Evolutionary conservation across 2,329 filamentous ascomycete genomes (phyloP), one percentile per base, ranked within the genome.

Genomic region (Rutstroemia sydowiana): DNA sequence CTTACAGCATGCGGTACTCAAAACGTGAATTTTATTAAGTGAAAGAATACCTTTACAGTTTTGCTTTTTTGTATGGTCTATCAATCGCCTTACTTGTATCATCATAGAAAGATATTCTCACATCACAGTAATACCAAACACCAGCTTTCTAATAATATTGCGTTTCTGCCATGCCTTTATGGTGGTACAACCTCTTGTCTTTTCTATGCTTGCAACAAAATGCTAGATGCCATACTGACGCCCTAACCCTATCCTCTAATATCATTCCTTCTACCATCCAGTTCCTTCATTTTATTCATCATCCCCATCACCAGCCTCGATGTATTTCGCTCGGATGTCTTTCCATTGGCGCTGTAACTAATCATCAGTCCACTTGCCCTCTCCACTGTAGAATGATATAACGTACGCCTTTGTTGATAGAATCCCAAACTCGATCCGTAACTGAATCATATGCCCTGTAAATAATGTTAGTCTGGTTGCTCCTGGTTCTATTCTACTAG

Each of bases 311-410:
- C 76, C 80, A 55, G 77, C 77, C 73, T 87, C 74, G 66, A 95
- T 71, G 73, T 95, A 98, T 73, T 80, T 85, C 71, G 84, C 75
- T 75, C 95, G 92, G 77, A 98, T 96, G 71, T 98, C 93, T 81
- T 96, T 96, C 93, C 93, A 97, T 95, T 96, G 92, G 68, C 92
- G 89, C 92, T 97, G 68, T 63, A 30, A n/a, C 47, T 28, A 42
- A 18, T 45, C 45, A 62, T 71, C 58, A 73, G 69, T 46, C 45
- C 62, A 59, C 30, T 6, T 39, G 32, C 21, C 30, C 14, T 36
- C n/a, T 41, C 23, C 28, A 8, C 13, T 13, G 3, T 20, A 10
- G 14, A 41, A 44, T n/a, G 37, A 10, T 31, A 9, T 18, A 55
- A 84, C 88, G 68, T 88, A 96, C 92, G 66, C 93, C 93, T 66